A percentile compares a stretch with the other conserved stretches of the same genome.
Evolutionary conservation across 441 rosid genomes (phyloP).

Genomic region (Omphalea diandra): DNA sequence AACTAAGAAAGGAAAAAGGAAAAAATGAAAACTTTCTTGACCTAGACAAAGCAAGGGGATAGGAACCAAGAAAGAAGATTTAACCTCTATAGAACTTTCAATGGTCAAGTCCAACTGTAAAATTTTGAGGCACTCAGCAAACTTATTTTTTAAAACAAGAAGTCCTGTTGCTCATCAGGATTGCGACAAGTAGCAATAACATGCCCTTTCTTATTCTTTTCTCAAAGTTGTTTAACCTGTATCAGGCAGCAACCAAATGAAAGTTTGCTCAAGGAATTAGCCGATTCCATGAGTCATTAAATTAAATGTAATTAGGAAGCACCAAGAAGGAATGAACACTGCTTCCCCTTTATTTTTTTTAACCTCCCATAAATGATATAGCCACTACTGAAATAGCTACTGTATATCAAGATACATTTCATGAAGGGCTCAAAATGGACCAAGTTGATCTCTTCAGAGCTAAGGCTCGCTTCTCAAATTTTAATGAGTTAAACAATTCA

Average conservation of each 20-base stretch:
- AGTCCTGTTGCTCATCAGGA: constrained; percentile 61
- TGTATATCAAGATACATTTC: not conserved
- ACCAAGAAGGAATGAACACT: not conserved
- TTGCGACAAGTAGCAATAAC: constrained; percentile 87
- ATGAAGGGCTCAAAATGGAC: not conserved
- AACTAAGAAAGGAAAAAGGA: not conserved
- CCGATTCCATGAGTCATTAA: constrained; percentile 5
- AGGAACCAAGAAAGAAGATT: constrained; percentile 7
- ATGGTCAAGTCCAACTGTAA: constrained; percentile 57
- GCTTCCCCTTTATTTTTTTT: not conserved
- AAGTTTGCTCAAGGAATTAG: not conserved
- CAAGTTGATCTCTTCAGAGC: not conserved
- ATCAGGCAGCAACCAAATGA: constrained; percentile 14
- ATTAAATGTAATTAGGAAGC: not conserved
- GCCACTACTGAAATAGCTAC: not conserved
- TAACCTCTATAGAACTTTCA: constrained; percentile 82
- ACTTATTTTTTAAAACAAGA: constrained; percentile 54
- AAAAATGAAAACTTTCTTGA: not conserved
- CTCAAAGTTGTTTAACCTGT: constrained; percentile 74
- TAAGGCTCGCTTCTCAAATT: not conserved
- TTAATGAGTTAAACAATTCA: no score
- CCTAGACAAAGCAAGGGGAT: not conserved
- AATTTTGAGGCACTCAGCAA: constrained; percentile 59
- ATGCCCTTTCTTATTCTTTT: constrained; percentile 55
- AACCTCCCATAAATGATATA: not conserved